Evolutionary conservation across 768 basidiomycete species (phyloP), one percentile per base, ranked within the genome.

Genomic region (Mrakia gelida): DNA sequence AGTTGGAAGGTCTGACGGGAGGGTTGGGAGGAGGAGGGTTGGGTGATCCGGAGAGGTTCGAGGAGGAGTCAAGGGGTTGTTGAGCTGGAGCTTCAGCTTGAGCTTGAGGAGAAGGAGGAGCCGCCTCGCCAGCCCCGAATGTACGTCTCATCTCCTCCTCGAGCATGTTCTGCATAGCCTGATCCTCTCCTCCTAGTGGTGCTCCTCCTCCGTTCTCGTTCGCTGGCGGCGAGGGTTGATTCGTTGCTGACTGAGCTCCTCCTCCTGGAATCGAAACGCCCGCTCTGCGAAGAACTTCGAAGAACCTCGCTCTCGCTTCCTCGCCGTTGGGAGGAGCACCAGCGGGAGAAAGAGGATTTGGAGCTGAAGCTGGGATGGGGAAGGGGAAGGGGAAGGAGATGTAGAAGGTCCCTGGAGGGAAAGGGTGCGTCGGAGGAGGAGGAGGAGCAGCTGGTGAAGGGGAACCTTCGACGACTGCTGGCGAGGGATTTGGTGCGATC

Each of bases 61-160:
- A 45, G 45, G 45, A 45, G 45, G 45, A 45, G 45, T 43, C 41
- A n/a, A 8, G 38, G 23, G 65, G 32, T 9, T 34, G 65, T 68
- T 68, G 65, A 68, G 65, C 34, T 65, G 34, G 63, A 18, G 26
- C 63, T 5, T 13, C 7, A 65, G 63, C 34, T 65, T 65, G 63
- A 18, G 26, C 63, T 5, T 13, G 16, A 65, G 63, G 28, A 28
- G 62, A 28, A 63, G 28, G 61, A 49, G 45, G 4, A 21, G 16
- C 49, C 9, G 15, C 49, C 26, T 59, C n/a, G 6, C 26, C 67
- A 10, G 1, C 38, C 7, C 34, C 21, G 41, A 70, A 70, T 6
- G 67, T 70, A 13, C 34, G 34, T 70, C 26, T 15, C 67, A 70
- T 70, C 67, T 70, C 67, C 7, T 41, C 34, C 34, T 70, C 67